Base-by-base conservation (phyloP, 805 yeast genomes). In the Wickerhamiella parazyma region DNA sequence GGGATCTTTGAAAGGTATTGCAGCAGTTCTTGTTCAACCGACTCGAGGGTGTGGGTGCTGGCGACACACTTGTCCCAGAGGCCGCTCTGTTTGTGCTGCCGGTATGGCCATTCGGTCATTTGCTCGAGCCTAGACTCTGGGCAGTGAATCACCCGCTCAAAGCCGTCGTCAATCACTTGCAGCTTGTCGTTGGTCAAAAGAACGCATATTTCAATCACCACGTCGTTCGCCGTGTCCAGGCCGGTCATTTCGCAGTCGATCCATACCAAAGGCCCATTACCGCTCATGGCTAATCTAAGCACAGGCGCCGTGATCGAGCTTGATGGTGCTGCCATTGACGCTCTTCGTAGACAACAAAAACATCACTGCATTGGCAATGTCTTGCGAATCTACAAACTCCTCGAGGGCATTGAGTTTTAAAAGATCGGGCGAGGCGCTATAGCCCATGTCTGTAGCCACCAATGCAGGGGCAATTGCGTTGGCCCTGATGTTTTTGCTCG, bases 161-260 rank as follows among this genome's bases (percentile, higher is more conserved):
- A 91, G 1, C 94, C 94, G 3, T 61, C 54, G 45, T 84, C 93
- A 1, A 85, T 64, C 3, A 83, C 53, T 43, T 81, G 73, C 48
- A 91, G 68, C 47, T 84, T 65, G 8, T 82, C 85, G 55, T 89
- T 94, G 1, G 99, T 91, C 37, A 91, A 68, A 33, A 89, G 65
- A 58, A 95, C 86, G 58, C 95, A 84, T 21, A 91, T 78, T 61
- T 91, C 98, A 47, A 91, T 82, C 52, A 91, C 87, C 46, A 72
- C 75, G 58, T 91, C 97, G n/a, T 70, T 68, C 38, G 64, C 60
- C n/a, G 78, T 76, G 53, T 89, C 80, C 33, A 91, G 65, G 0
- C 99, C 99, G 0, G 99, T 91, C 98, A 91, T 91, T 60, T 91
- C 98, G 62, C 97, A 91, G 63, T 91, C 98, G 14, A 91, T 71